Evolutionary conservation across 2,329 filamentous ascomycete species (phyloP).

Genomic region (Verticillium isaacii): DNA sequence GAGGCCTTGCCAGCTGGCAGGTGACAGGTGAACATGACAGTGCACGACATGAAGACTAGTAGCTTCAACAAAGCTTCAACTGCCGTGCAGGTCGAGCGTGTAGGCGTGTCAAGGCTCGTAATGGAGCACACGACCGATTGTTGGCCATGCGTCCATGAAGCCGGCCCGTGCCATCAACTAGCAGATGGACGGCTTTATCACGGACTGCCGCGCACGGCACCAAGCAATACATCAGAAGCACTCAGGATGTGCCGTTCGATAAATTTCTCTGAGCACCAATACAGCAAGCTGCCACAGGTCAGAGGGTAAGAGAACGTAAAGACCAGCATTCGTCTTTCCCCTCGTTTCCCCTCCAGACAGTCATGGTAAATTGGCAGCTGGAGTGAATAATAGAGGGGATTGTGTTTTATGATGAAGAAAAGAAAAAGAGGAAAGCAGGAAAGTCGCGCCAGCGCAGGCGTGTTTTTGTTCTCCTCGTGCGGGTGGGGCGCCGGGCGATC

Average conservation of each 20-base stretch:
- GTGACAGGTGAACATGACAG: too few relatives aligned
- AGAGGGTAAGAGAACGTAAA: constrained; percentile 45
- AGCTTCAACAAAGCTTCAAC: too few relatives aligned
- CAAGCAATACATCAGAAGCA: too few relatives aligned
- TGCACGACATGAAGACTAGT: too few relatives aligned
- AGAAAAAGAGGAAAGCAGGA: constrained; percentile 14
- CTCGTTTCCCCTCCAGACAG: constrained; percentile 67
- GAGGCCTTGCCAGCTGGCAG: too few relatives aligned
- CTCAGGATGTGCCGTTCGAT: background rate
- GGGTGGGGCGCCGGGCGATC: background rate
- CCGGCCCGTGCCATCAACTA: too few relatives aligned
- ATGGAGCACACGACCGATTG: too few relatives aligned
- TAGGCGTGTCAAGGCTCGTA: too few relatives aligned
- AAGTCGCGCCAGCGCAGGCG: background rate
- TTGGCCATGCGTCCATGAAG: too few relatives aligned
- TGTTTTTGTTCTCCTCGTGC: background rate
- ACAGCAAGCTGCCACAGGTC: constrained; percentile 26
- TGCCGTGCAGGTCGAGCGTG: too few relatives aligned
- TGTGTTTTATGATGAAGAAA: constrained; percentile 30
- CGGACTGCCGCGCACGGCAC: too few relatives aligned
- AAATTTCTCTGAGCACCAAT: constrained; percentile 24
- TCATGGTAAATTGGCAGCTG: constrained; percentile 50
- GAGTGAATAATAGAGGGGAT: constrained; percentile 72
- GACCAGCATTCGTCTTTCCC: constrained; percentile 50
- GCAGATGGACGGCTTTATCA: too few relatives aligned